Evolutionary conservation across 2,329 filamentous ascomycete genomes (phyloP).

Genomic region (Sporothrix protearum): DNA sequence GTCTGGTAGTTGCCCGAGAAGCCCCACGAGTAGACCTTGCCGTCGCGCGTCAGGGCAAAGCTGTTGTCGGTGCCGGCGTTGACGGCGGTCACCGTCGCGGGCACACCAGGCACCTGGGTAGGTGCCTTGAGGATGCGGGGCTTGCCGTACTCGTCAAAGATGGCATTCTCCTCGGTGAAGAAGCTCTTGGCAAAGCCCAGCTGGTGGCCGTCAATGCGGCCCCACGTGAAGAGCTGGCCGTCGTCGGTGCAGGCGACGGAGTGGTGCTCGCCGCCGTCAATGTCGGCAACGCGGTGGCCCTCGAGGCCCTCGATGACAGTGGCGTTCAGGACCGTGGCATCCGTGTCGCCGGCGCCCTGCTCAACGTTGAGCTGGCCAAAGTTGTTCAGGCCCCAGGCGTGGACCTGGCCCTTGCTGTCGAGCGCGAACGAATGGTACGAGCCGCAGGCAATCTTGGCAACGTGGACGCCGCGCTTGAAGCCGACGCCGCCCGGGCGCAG

Average conservation of each 20-base stretch:
- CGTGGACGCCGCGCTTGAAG: constrained; percentile 52
- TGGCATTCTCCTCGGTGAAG: constrained; percentile 55
- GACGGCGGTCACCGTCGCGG: constrained; percentile 53
- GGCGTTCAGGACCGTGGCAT: constrained; percentile 69
- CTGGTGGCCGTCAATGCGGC: constrained; percentile 54
- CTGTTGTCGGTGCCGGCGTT: constrained; percentile 69
- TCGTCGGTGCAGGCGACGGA: constrained; percentile 60
- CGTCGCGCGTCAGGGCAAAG: constrained; percentile 65
- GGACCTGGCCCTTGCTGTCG: constrained; percentile 66
- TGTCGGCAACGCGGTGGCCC: constrained; percentile 59
- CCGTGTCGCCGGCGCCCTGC: constrained; percentile 61
- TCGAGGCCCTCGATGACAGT: constrained; percentile 63
- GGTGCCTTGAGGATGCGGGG: constrained; percentile 71
- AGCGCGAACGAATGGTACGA: constrained; percentile 82
- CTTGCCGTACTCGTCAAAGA: constrained; percentile 61
- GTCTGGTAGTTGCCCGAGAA: constrained; percentile 80
- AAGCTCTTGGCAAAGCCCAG: constrained; percentile 55
- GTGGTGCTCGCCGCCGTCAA: constrained; percentile 71
- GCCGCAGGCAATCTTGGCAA: constrained; percentile 63
- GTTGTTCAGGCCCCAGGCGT: constrained; percentile 82
- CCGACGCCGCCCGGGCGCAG: constrained; percentile 36
- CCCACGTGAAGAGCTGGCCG: constrained; percentile 59
- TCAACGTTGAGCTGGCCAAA: constrained; percentile 71
- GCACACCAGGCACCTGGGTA: constrained; percentile 54
- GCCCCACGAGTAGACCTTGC: constrained; percentile 73